A percentile compares a stretch with the other conserved stretches of the same genome.
Evolutionary conservation across 768 basidiomycete species (phyloP).

Genomic region (Tremella fuciformis): DNA sequence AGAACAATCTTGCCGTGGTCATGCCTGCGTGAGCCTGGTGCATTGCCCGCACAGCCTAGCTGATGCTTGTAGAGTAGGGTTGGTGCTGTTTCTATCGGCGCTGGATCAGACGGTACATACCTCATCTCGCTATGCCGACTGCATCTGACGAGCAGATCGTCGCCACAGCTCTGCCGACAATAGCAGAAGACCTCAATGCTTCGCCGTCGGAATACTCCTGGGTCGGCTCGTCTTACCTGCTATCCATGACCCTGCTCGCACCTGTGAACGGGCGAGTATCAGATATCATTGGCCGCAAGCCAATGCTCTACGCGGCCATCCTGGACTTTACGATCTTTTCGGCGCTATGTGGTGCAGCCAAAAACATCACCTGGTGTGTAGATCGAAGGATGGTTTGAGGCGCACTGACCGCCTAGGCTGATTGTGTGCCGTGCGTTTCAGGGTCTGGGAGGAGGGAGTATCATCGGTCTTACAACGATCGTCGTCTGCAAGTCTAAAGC

Average conservation of each 20-base stretch:
- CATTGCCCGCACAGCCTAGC: not conserved
- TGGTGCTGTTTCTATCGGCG: constrained; percentile 40
- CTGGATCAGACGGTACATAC: constrained; percentile 39
- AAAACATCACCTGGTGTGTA: constrained; percentile 31
- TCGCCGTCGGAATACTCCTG: constrained; percentile 44
- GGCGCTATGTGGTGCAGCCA: constrained; percentile 45
- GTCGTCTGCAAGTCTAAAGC: constrained; percentile 24
- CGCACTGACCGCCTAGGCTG: constrained; percentile 21
- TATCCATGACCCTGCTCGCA: constrained; percentile 28
- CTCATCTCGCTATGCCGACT: not conserved
- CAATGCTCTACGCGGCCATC: constrained; percentile 41
- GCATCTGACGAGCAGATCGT: constrained; percentile 27
- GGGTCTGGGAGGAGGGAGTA: constrained; percentile 45
- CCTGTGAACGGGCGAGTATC: constrained; percentile 42
- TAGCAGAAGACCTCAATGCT: constrained; percentile 38
- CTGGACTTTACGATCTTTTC: constrained; percentile 38
- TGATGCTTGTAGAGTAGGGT: constrained; percentile 18
- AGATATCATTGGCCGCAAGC: constrained; percentile 48
- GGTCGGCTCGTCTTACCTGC: constrained; percentile 43
- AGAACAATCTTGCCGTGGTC: constrained; percentile 40
- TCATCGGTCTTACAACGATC: constrained; percentile 42
- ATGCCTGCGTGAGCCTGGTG: constrained; percentile 35
- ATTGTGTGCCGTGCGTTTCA: constrained; percentile 40
- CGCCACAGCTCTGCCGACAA: constrained; percentile 42
- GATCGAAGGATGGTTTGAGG: not conserved